These are phyloP conservation scores for Phaeodactylum tricornutum DNA, from an alignment of 108 stramenopile species.

Conservation along the genomic window DNA sequence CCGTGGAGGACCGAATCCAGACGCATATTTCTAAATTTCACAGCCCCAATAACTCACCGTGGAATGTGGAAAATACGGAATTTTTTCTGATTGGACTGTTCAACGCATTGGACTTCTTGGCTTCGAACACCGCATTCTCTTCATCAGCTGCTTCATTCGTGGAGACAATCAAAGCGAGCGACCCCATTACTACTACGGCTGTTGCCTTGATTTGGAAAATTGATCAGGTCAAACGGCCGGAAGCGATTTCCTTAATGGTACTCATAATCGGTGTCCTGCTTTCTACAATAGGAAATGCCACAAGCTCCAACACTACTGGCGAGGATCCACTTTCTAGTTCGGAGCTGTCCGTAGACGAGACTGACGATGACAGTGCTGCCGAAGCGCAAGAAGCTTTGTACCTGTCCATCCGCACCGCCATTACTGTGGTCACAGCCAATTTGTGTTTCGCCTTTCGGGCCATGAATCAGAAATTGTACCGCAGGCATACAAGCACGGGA, in stretches of 20 bases:
- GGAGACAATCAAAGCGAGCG: slow-evolving; percentile 78
- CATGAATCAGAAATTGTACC: slow-evolving; percentile 68
- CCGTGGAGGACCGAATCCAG: background rate
- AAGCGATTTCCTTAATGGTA: slow-evolving; percentile 31
- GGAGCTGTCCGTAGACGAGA: background rate
- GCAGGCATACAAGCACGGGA: slow-evolving; percentile 29
- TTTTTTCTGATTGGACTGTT: slow-evolving; percentile 33
- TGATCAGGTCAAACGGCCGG: slow-evolving; percentile 32
- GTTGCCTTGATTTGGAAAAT: slow-evolving; percentile 56
- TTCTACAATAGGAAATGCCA: slow-evolving; percentile 37
- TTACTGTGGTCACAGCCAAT: slow-evolving; percentile 63
- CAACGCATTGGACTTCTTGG: slow-evolving; percentile 53
- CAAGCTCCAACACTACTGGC: too few relatives aligned
- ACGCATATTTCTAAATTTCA: background rate
- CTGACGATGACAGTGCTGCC: background rate
- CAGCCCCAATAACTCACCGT: background rate
- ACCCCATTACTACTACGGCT: slow-evolving; percentile 62
- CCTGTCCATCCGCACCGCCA: slow-evolving; percentile 20
- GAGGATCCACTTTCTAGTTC: background rate
- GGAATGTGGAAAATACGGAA: background rate
- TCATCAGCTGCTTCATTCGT: slow-evolving; percentile 58
- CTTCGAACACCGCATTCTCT: slow-evolving; percentile 59
- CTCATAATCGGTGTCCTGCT: slow-evolving; percentile 57
- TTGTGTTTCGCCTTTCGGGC: slow-evolving; percentile 79
- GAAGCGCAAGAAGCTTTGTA: background rate